phyloP scores from a whole-genome alignment of 2,329 filamentous ascomycete species.

The Colletotrichum orchidophilum region DNA sequence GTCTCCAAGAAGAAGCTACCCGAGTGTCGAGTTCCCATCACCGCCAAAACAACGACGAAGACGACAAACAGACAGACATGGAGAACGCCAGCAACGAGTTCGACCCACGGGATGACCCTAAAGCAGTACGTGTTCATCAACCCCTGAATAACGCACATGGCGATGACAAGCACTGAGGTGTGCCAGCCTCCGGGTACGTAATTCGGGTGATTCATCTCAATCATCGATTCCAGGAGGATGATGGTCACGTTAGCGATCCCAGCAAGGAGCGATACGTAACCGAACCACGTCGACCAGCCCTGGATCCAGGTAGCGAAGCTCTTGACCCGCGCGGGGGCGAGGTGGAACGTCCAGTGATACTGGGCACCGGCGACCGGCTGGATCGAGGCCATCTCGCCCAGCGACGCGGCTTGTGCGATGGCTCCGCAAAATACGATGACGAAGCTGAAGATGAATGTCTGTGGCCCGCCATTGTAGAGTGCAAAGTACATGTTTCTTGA shows the following conservation, averaged over 20 bases:
- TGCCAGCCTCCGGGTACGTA: constrained; percentile 6
- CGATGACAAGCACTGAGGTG: constrained; percentile 11
- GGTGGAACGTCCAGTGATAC: constrained; percentile 12
- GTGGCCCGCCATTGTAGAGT: constrained; percentile 5
- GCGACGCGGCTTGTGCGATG: constrained; percentile 11
- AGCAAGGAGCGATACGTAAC: not conserved
- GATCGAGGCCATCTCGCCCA: constrained; percentile 12
- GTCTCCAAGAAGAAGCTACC: constrained; percentile 1
- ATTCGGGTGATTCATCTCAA: not conserved
- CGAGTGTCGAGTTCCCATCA: not conserved
- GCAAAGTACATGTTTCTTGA: constrained; percentile 17
- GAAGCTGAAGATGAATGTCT: constrained; percentile 18
- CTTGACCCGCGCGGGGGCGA: not conserved
- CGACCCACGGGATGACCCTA: constrained; percentile 2
- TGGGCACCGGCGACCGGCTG: constrained; percentile 9
- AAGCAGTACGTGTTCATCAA: constrained; percentile 17
- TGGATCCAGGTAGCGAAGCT: constrained; percentile 9
- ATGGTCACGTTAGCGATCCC: not conserved
- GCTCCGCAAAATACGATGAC: constrained; percentile 10
- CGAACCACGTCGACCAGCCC: constrained; percentile 13
- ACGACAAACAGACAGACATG: constrained; percentile 10
- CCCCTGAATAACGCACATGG: constrained; percentile 4
- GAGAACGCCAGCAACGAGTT: constrained; percentile 4
- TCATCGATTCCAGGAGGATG: constrained; percentile 8
- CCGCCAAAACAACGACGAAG: not conserved